Evolutionary conservation across 148 eudicot genomes (phyloP).

Genomic region (Diospyros kaki): DNA sequence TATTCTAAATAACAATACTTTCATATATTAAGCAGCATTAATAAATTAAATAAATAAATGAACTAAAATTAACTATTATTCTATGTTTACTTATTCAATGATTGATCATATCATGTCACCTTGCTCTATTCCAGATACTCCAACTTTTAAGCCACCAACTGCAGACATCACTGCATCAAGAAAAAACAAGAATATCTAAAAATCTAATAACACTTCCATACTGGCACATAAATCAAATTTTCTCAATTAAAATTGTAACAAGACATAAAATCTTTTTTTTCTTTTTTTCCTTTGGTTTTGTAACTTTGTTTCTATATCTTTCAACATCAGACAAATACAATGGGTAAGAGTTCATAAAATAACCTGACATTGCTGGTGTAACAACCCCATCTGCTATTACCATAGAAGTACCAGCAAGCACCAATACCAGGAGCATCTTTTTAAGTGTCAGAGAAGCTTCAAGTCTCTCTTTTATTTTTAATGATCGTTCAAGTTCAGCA

Average conservation of each 20-base stretch:
- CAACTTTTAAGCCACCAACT: constrained; percentile 85
- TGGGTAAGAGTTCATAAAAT: background rate
- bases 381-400: constrained; percentile 96
- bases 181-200: constrained; percentile 14
- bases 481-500: constrained; percentile 94
- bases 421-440: constrained; percentile 77
- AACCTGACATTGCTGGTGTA: constrained; percentile 99
- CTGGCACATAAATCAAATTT: background rate
- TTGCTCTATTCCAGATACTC: constrained; percentile 60
- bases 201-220: background rate
- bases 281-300: background rate
- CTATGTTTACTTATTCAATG: background rate
- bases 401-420: constrained; percentile 97
- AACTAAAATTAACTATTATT: background rate
- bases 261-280: background rate
- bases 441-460: constrained; percentile 74
- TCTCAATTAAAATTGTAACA: no score
- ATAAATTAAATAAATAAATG: constrained; percentile 1
- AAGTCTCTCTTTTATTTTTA: constrained; percentile 83
- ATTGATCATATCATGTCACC: constrained; percentile 37
- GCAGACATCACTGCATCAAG: constrained; percentile 77
- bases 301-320: background rate
- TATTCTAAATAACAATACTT: background rate
- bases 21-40: background rate
- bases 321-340: constrained; percentile 1